phyloP scores from a whole-genome alignment of 257 asterid genomes.

The Cruciata laevipes region DNA sequence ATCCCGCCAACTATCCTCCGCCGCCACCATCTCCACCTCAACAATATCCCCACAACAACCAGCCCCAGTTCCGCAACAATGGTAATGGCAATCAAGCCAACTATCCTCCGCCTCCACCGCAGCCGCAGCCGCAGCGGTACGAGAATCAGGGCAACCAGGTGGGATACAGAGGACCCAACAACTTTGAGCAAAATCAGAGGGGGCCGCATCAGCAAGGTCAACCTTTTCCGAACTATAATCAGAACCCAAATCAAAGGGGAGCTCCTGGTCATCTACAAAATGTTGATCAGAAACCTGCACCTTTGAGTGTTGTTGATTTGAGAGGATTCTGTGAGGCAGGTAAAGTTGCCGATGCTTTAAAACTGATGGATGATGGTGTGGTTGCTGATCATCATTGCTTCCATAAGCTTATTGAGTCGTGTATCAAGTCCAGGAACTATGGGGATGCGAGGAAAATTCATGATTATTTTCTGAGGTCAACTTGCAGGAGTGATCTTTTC shows the following conservation, averaged over 20 bases:
- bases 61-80: constrained; percentile 1
- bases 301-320: constrained; percentile 38
- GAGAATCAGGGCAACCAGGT: constrained; percentile 2
- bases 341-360: constrained; percentile 75
- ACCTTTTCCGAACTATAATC: constrained; percentile 7
- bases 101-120: background rate
- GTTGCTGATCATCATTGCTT: constrained; percentile 62
- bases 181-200: constrained; percentile 10
- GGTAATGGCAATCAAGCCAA: constrained; percentile 8
- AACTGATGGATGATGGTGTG: constrained; percentile 67
- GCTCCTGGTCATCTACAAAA: constrained; percentile 6
- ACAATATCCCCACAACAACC: constrained; percentile 20
- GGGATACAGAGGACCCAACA: background rate
- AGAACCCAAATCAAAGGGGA: constrained; percentile 8
- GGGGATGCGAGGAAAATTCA: constrained; percentile 92
- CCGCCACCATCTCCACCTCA: background rate
- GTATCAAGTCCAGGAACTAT: constrained; percentile 61
- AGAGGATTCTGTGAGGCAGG: constrained; percentile 60
- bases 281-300: constrained; percentile 7
- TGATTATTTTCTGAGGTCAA: constrained; percentile 76
- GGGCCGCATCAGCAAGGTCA: constrained; percentile 20
- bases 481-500: constrained; percentile 52
- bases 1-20: constrained; percentile 9
- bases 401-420: constrained; percentile 52
- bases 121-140: background rate